Evolutionary conservation across 2,329 filamentous ascomycete species (phyloP).

Genomic region (Colletotrichum sp.): DNA sequence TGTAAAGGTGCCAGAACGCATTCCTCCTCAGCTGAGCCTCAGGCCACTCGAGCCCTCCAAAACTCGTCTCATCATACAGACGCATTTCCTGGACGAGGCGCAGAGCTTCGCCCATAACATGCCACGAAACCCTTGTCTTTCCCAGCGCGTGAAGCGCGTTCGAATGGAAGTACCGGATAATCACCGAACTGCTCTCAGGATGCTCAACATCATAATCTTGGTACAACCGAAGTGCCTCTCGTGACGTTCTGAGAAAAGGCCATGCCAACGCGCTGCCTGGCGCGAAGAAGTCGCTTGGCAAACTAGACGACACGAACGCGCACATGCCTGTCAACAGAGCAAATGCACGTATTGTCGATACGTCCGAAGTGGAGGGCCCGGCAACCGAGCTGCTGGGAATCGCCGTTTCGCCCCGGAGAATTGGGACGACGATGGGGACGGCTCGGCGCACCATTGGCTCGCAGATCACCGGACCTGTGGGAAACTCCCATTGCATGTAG

Average conservation of each 20-base stretch:
- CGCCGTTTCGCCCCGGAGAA: not conserved
- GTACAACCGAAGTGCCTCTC: conserved; percentile 40
- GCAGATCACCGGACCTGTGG: not conserved
- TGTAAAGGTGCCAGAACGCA: conserved; percentile 43
- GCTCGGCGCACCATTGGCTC: not conserved
- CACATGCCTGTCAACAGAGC: conserved; percentile 49
- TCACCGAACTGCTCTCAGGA: conserved; percentile 46
- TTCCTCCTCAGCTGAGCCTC: conserved; percentile 42
- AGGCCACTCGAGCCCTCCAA: conserved; percentile 34
- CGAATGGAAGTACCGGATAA: conserved; percentile 49
- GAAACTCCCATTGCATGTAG: conserved; percentile 4
- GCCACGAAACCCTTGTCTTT: conserved; percentile 47
- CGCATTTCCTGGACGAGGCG: conserved; percentile 47
- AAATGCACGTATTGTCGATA: conserved; percentile 29
- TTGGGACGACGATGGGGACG: not conserved
- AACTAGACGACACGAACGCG: conserved; percentile 45
- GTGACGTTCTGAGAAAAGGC: conserved; percentile 42
- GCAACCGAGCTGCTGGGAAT: not conserved
- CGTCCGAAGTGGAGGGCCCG: not conserved
- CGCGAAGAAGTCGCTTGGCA: conserved; percentile 43
- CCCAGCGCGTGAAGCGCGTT: conserved; percentile 48
- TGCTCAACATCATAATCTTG: conserved; percentile 45
- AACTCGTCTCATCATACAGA: conserved; percentile 42
- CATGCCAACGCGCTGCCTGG: conserved; percentile 40
- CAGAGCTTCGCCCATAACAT: conserved; percentile 48